These are phyloP conservation scores for Helenozyma baotianmanensis DNA, from an alignment of 805 yeast genomes.

Conservation along the genomic window DNA sequence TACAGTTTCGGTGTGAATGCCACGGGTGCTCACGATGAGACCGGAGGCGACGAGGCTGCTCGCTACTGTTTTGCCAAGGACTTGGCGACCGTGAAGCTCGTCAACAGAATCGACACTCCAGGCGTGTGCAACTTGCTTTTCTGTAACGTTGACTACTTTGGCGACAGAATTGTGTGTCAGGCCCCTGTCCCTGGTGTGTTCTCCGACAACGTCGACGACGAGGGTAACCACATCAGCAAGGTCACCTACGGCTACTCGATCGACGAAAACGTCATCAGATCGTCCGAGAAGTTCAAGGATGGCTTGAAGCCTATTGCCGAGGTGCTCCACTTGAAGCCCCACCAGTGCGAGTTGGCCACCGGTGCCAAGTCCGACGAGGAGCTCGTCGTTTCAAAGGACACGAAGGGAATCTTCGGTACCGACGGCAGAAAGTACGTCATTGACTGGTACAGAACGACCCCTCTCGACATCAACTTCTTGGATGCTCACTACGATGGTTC, in stretches of 20 bases:
- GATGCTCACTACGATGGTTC: conserved; percentile 47
- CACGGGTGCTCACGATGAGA: conserved; percentile 54
- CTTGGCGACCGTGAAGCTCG: conserved; percentile 60
- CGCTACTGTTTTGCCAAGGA: conserved; percentile 78
- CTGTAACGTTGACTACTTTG: conserved; percentile 84
- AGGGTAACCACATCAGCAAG: conserved; percentile 24
- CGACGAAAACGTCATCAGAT: conserved; percentile 45
- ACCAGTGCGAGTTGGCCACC: conserved; percentile 47
- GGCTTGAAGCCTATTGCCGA: conserved; percentile 61
- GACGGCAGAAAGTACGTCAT: conserved; percentile 82
- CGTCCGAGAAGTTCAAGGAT: conserved; percentile 49
- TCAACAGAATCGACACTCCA: conserved; percentile 60
- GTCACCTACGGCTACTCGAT: conserved; percentile 76
- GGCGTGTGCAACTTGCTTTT: conserved; percentile 73
- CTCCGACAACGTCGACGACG: conserved; percentile 26
- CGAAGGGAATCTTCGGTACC: conserved; percentile 81
- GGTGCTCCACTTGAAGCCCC: conserved; percentile 73
- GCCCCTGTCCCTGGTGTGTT: conserved; percentile 94
- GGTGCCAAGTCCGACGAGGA: conserved; percentile 40
- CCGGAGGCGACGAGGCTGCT: conserved; percentile 85
- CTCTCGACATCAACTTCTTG: conserved; percentile 74
- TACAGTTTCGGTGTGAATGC: conserved; percentile 71
- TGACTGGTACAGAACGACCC: conserved; percentile 80
- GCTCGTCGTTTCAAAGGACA: conserved; percentile 65
- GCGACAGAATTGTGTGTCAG: conserved; percentile 84